Evolutionary conservation across 495 filamentous ascomycete species (phyloP), one percentile per base, ranked within the genome.

Genomic region (Symbiotaphrina buchneri): DNA sequence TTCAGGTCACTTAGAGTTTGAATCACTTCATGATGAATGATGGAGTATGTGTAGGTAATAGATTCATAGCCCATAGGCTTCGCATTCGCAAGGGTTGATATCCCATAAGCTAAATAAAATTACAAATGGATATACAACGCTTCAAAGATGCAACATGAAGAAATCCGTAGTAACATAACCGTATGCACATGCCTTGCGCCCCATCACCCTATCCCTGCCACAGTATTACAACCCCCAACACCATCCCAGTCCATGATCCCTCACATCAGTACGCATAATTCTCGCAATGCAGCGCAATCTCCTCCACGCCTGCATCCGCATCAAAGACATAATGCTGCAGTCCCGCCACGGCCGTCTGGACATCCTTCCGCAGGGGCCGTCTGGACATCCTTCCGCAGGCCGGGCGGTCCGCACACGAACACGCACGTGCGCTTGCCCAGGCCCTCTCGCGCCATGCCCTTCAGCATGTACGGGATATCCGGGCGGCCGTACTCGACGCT

Each of bases 271-370:
- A 56, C 23, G 81, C 78, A 53, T 90, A 92, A 48, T 92, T 93
- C 61, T 95, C 85, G 7, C 83, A 74, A 59, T 94, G 85, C 49
- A 95, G 48, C 47, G 82, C 92, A 35, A 95, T 73, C 65, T 95
- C 85, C 45, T 93, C 85, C 27, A 71, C 66, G 31, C 62, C 61
- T 11, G 70, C 63, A 40, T 77, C 72, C n/a, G n/a, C n/a, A 2
- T 59, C 63, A 74, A 78, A 76, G 21, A 95, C 83, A 49, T 72
- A 64, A 21, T 60, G 59, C 59, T 95, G 85, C 44, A 93, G 52
- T 34, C 67, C 55, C 0, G 85, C 85, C 15, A 93, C 81, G 0
- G 76, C 71, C 38, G 66, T 76, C 7, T 76, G 70, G 20, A 94
- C 82, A 39, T 83, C 81, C 2, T 80, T 64, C 29, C 85, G 56